Conservation (phyloP, 495 filamentous ascomycete species). For the Cenococcum geophilum region DNA sequence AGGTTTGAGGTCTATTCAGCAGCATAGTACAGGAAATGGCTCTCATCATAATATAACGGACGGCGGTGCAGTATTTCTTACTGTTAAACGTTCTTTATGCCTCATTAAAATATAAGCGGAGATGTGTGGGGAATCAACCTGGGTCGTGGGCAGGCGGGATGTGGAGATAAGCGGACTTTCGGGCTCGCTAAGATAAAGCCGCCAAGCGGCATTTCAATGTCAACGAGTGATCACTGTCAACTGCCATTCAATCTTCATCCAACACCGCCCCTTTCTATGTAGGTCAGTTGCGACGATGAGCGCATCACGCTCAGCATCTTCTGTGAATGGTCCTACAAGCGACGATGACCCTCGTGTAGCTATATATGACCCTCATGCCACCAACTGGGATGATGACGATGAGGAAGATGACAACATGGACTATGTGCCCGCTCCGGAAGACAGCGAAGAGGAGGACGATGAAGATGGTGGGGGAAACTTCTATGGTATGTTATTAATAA, state of each 20-base stretch:
- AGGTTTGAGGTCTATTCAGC: no score
- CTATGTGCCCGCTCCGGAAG: conserved; percentile 21
- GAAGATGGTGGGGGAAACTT: conserved; percentile 10
- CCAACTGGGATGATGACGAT: conserved; percentile 12
- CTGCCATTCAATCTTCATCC: neutral
- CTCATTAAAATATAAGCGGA: no score
- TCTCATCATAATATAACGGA: no score
- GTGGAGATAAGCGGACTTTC: neutral
- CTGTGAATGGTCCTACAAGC: conserved; percentile 4
- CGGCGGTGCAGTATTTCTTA: no score
- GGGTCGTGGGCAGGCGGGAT: no score
- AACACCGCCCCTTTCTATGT: neutral
- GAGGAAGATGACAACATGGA: conserved; percentile 31
- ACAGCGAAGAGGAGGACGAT: conserved; percentile 15
- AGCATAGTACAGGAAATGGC: no score
- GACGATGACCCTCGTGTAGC: conserved; percentile 17
- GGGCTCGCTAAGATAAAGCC: neutral
- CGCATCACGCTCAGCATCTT: conserved; percentile 5
- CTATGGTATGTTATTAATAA: conserved; percentile 3
- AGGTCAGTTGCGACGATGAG: conserved; percentile 10
- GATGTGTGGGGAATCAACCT: no score
- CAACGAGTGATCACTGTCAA: neutral
- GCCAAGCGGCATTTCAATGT: neutral
- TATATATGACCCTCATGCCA: conserved; percentile 17
- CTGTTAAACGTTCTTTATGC: no score